These are phyloP conservation scores for Cytospora leucostoma DNA, from an alignment of 2,329 filamentous ascomycete genomes.

Conservation along the genomic window DNA sequence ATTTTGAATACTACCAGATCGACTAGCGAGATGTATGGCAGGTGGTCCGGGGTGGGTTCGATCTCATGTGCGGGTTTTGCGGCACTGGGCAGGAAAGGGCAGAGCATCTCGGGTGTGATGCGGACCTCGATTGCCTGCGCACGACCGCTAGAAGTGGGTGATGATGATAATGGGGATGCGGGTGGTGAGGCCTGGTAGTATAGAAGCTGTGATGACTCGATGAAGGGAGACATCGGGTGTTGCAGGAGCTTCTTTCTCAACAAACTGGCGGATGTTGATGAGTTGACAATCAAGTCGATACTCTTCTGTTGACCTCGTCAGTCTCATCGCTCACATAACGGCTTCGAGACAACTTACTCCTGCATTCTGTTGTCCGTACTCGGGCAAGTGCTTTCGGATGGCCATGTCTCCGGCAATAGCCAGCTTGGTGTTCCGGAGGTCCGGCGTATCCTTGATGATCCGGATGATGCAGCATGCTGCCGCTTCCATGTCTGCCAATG, in stretches of 20 bases:
- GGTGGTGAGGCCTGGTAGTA: slow-evolving; percentile 27
- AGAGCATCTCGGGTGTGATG: slow-evolving; percentile 28
- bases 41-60: slow-evolving; percentile 7
- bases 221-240: slow-evolving; percentile 24
- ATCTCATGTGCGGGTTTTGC: slow-evolving; percentile 24
- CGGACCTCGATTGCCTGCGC: slow-evolving; percentile 23
- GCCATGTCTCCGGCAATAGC: slow-evolving; percentile 26
- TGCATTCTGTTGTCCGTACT: slow-evolving; percentile 18
- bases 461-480: slow-evolving; percentile 25
- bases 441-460: slow-evolving; percentile 28
- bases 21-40: slow-evolving; percentile 24
- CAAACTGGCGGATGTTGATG: slow-evolving; percentile 24
- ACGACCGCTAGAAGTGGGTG: not conserved
- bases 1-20: slow-evolving; percentile 28
- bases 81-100: slow-evolving; percentile 25
- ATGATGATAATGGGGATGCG: slow-evolving; percentile 7
- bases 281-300: slow-evolving; percentile 27
- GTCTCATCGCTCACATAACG: not conserved
- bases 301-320: slow-evolving; percentile 17
- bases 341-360: slow-evolving; percentile 14
- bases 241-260: slow-evolving; percentile 27
- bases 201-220: slow-evolving; percentile 20
- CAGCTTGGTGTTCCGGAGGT: slow-evolving; percentile 25
- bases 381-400: slow-evolving; percentile 21
- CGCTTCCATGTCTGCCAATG: slow-evolving; percentile 23